Evolutionary conservation across 2,329 filamentous ascomycete species (phyloP), one percentile per base, ranked within the genome.

Genomic region (Fusarium chlamydosporum): DNA sequence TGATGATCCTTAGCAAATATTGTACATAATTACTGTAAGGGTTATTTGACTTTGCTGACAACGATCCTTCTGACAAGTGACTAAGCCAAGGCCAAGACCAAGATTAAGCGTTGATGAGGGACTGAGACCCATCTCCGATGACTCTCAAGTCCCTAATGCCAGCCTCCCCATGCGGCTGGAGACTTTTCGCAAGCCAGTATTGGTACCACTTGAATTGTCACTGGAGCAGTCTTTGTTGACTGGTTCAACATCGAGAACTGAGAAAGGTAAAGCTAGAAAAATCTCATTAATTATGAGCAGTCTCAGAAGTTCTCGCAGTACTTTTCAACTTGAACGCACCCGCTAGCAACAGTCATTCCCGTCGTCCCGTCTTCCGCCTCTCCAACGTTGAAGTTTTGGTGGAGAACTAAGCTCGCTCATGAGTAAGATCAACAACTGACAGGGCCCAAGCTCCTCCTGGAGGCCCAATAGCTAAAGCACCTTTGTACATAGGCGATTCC

Each of bases 381-480:
- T 68, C 47, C 53, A 63, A 63, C 66, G 52, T 63, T 46, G 35
- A 53, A 43, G n/a, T 48, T 63, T 67, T 42, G 53, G 66, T 69
- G 61, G 66, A 69, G 61, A 67, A 68, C 38, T 34, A 38, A 62
- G 61, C 61, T 65, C 43, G 20, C 27, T 26, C 38, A 41, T 42
- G 53, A 58, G 34, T 31, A 54, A 59, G 67, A 69, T 69, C 66
- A 70, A 55, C 61, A 42, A 42, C n/a, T 11, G 52, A 56, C 61
- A 69, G 27, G 61, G 65, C 27, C 50, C 29, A 12, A 50, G 43
- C 38, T 66, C 54, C 55, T 40, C 41, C 65, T 38, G 54, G 42
- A 58, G 13, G 15, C 34, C 34, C 15, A 45, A 26, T 29, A 18
- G 11, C 27, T 18, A 45, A 16, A 45, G 27, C 26, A 18, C 16